These are phyloP conservation scores for Aspergillus fructus DNA, from an alignment of 2,329 filamentous ascomycete genomes.

Conservation along the genomic window DNA sequence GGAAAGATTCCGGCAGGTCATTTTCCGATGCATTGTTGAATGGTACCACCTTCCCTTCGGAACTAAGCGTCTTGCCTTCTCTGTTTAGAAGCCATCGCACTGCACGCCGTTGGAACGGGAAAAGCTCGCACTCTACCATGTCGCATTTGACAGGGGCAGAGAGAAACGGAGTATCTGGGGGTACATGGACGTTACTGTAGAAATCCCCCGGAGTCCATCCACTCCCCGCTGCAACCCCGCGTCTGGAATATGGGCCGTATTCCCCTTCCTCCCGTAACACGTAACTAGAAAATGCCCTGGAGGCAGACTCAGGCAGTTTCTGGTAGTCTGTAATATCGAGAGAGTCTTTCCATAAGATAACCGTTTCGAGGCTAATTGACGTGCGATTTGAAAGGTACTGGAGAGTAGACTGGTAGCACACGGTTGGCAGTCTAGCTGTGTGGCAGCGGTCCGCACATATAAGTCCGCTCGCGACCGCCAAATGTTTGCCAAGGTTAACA, in stretches of 20 bases:
- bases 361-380: constrained; percentile 29
- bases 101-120: constrained; percentile 50
- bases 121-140: constrained; percentile 40
- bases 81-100: constrained; percentile 47
- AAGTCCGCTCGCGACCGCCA: constrained; percentile 22
- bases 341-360: constrained; percentile 38
- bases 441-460: constrained; percentile 27
- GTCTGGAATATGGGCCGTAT: background rate
- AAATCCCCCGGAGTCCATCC: constrained; percentile 43
- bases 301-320: constrained; percentile 16
- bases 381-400: constrained; percentile 16
- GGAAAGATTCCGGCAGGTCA: constrained; percentile 41
- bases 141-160: constrained; percentile 37
- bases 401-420: constrained; percentile 35
- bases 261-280: constrained; percentile 24
- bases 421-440: constrained; percentile 19
- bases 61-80: constrained; percentile 40
- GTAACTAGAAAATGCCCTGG: constrained; percentile 30
- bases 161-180: constrained; percentile 30
- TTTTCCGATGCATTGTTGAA: constrained; percentile 7
- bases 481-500: constrained; percentile 22
- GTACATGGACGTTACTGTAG: constrained; percentile 50
- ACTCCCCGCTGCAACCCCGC: background rate
- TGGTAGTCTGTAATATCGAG: constrained; percentile 24
- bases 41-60: constrained; percentile 30